Percentiles rank a stretch among this genome's conserved stretches.
phyloP scores from a whole-genome alignment of 169 alveolate species.

The Theileria equi region DNA sequence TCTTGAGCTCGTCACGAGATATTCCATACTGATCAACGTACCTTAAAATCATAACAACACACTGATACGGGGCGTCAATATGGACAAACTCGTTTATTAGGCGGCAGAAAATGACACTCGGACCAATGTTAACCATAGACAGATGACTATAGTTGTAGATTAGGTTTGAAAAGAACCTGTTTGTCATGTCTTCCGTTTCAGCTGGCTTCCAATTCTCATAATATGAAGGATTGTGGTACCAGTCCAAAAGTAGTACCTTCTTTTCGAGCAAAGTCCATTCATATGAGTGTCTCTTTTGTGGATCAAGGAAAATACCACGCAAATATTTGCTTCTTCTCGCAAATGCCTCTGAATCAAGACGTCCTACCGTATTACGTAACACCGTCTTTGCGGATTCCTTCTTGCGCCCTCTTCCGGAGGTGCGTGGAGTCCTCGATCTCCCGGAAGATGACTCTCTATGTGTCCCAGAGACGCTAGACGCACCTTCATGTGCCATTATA shows the following conservation, averaged over 20 bases:
- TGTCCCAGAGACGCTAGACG: background rate
- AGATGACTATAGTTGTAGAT: constrained; percentile 53
- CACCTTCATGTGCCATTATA: background rate
- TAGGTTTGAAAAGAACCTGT: constrained; percentile 44
- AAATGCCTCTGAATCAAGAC: constrained; percentile 55
- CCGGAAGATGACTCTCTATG: constrained; percentile 8
- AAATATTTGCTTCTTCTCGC: constrained; percentile 45
- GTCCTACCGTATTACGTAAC: background rate
- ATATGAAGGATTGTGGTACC: constrained; percentile 52
- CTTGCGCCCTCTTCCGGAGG: constrained; percentile 12
- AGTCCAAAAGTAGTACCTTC: constrained; percentile 58
- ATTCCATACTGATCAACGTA: constrained; percentile 15
- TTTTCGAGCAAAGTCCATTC: constrained; percentile 59
- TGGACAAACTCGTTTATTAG: constrained; percentile 38
- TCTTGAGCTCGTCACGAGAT: constrained; percentile 29
- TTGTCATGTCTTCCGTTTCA: constrained; percentile 59
- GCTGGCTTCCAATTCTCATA: constrained; percentile 52
- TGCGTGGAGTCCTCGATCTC: background rate
- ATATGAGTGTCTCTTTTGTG: constrained; percentile 42
- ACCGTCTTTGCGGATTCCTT: background rate
- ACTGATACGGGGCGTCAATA: constrained; percentile 47
- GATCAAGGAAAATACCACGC: constrained; percentile 52
- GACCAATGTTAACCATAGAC: constrained; percentile 55
- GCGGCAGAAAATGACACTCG: constrained; percentile 31
- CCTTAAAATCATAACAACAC: constrained; percentile 33